These are phyloP conservation scores for Colletotrichum ledebouriae DNA, from an alignment of 2,329 filamentous ascomycete species.

Conservation along the genomic window DNA sequence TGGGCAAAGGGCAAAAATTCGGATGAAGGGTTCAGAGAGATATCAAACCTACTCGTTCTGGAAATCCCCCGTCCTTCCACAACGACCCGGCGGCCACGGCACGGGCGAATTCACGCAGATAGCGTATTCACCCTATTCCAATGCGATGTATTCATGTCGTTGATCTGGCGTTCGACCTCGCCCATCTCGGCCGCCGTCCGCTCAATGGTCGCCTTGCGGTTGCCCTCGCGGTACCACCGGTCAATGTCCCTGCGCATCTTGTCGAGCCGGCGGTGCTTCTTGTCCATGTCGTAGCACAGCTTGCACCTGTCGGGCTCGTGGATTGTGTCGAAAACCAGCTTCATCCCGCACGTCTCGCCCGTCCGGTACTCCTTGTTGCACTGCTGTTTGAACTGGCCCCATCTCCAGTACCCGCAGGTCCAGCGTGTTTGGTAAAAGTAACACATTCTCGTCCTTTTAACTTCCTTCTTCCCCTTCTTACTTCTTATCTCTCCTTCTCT, in stretches of 20 bases:
- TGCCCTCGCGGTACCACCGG: conserved; percentile 83
- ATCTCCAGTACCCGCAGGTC: conserved; percentile 91
- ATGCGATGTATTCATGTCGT: conserved; percentile 59
- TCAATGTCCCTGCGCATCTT: conserved; percentile 82
- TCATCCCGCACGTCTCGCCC: conserved; percentile 96
- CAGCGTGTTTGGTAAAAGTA: conserved; percentile 94
- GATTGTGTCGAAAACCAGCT: conserved; percentile 83
- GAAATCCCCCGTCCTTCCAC: conserved; percentile 5
- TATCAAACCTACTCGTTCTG: conserved; percentile 31
- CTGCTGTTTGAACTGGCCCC: conserved; percentile 92
- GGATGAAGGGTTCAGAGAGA: conserved; percentile 3
- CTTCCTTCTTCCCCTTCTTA: neutral
- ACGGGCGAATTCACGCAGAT: conserved; percentile 14
- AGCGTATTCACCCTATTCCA: conserved; percentile 55
- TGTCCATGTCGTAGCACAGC: conserved; percentile 89
- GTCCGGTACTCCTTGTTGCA: conserved; percentile 96
- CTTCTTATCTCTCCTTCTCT: neutral
- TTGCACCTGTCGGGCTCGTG: conserved; percentile 78
- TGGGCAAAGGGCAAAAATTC: conserved; percentile 7
- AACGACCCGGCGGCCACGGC: conserved; percentile 23
- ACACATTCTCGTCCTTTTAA: conserved; percentile 75
- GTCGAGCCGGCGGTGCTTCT: conserved; percentile 80
- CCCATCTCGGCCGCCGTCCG: conserved; percentile 78
- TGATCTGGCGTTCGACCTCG: conserved; percentile 73
- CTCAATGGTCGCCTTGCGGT: conserved; percentile 79